Conservation (phyloP, 1,139 yeast genomes). For the Suhomyces anneliseae region DNA sequence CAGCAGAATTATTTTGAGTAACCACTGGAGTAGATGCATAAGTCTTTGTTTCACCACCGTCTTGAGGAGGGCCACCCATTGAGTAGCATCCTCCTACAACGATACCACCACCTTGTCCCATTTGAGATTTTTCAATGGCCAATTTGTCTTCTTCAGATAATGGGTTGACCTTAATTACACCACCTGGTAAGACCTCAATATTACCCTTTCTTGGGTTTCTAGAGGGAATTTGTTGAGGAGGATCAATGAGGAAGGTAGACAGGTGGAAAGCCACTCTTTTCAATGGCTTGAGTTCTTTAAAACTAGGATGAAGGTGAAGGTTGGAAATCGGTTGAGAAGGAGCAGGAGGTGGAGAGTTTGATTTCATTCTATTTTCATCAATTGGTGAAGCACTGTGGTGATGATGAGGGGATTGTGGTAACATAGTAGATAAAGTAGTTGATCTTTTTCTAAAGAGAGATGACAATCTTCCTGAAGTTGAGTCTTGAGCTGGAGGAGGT, state of each 20-base stretch:
- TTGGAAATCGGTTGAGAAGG: conserved; percentile 8
- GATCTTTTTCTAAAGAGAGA: conserved; percentile 30
- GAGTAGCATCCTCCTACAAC: conserved; percentile 82
- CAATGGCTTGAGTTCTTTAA: conserved; percentile 39
- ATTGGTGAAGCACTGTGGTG: conserved; percentile 1
- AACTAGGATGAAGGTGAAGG: conserved; percentile 13
- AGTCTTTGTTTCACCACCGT: conserved; percentile 19
- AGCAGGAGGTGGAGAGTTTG: conserved; percentile 6
- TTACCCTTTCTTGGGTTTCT: conserved; percentile 67
- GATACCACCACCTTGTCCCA: conserved; percentile 64
- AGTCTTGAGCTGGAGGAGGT: conserved; percentile 1
- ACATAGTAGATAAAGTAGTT: conserved; percentile 1
- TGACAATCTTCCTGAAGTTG: conserved; percentile 20
- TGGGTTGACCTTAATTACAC: conserved; percentile 60
- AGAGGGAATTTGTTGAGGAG: conserved; percentile 71
- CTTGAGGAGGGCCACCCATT: conserved; percentile 32
- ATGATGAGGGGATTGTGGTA: conserved; percentile 4
- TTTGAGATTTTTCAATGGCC: conserved; percentile 42
- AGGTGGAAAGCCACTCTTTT: conserved; percentile 73
- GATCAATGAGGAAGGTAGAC: conserved; percentile 69
- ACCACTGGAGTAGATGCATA: conserved; percentile 14
- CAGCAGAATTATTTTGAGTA: conserved; percentile 20
- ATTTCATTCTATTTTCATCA: neutral
- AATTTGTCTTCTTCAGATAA: conserved; percentile 59
- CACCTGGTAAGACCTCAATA: conserved; percentile 64